phyloP scores from a whole-genome alignment of 2,329 filamentous ascomycete species.

The Rasamsonia emersonii region DNA sequence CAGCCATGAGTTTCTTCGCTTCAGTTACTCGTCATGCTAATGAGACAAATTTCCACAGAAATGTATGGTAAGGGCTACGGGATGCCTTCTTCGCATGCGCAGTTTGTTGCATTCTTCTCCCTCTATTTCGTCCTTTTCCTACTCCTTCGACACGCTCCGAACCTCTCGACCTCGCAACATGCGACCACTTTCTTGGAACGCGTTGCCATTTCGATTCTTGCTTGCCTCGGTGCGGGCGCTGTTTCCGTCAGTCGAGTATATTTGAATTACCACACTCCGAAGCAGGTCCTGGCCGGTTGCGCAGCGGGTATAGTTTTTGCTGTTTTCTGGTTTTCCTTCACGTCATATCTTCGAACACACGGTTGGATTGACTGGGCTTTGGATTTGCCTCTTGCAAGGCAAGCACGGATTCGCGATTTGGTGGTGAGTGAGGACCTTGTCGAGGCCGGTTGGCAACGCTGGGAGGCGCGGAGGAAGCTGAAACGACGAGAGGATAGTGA shows the following conservation, averaged over 20 bases:
- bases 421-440: conserved; percentile 80
- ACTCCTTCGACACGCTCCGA: conserved; percentile 66
- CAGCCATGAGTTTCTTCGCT: not conserved
- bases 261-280: conserved; percentile 81
- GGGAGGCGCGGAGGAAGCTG: conserved; percentile 52
- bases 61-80: conserved; percentile 88
- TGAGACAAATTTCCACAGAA: conserved; percentile 39
- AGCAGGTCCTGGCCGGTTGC: conserved; percentile 76
- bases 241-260: conserved; percentile 83
- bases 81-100: conserved; percentile 92
- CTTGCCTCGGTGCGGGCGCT: conserved; percentile 52
- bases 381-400: conserved; percentile 54
- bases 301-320: conserved; percentile 63
- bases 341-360: conserved; percentile 53
- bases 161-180: conserved; percentile 34
- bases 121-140: conserved; percentile 78
- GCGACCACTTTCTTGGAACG: conserved; percentile 45
- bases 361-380: conserved; percentile 68
- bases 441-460: conserved; percentile 89
- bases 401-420: conserved; percentile 70
- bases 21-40: too few species aligned
- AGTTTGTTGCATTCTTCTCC: conserved; percentile 90
- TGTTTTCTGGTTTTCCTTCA: conserved; percentile 68
- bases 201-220: conserved; percentile 47
- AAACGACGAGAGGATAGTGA: conserved; percentile 19